Base-by-base conservation (phyloP, 176 grass and related monocot species). In the Avena atlantica region DNA sequence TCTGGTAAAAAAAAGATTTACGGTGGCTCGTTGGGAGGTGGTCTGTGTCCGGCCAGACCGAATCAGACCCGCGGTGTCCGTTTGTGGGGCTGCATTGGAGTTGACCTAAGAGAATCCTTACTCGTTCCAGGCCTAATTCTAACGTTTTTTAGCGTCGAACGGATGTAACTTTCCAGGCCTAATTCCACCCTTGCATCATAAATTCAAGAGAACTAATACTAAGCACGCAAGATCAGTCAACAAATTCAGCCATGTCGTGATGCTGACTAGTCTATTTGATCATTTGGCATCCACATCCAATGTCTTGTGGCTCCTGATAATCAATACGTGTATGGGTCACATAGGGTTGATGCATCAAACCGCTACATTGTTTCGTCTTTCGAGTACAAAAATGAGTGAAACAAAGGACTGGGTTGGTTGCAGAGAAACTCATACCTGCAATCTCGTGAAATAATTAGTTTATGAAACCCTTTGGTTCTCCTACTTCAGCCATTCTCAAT, bases 261-360 rank as follows among this genome's bases (percentile, higher is more conserved):
- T 78, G 83, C 51, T 2, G 82, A 68, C 66, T 83, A 64, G 56
- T 86, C 45, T 82, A 40, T 78, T 82, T 4, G 47, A 81, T 90
- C 70, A 85, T 85, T 81, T 91, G 73, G 66, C 45, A 90, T 78
- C 85, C 64, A 85, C 47, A 80, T 71, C 78, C 63, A 88, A 88
- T 85, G 82, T 88, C 71, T 73, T 86, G 64, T 11, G 57, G 74
- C 13, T 14, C 81, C 58, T 85, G 55, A 34, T 79, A 83, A 89
- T 92, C 65, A 64, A 89, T 83, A 55, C 34, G 70, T 58, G 72
- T 56, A 86, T 86, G 83, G 78, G 70, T 44, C 73, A 86, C 83
- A 89, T 65, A 15, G 29, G 25, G 17, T 61, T 34, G 9, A 79
- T 79, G 73, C 19, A 87, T 64, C 85, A 31, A 34, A 74, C 65